Percentiles rank a stretch among this genome's conserved stretches.
These are phyloP conservation scores for Annulohypoxylon moriforme DNA, from an alignment of 495 filamentous ascomycete genomes.

Conservation along the genomic window DNA sequence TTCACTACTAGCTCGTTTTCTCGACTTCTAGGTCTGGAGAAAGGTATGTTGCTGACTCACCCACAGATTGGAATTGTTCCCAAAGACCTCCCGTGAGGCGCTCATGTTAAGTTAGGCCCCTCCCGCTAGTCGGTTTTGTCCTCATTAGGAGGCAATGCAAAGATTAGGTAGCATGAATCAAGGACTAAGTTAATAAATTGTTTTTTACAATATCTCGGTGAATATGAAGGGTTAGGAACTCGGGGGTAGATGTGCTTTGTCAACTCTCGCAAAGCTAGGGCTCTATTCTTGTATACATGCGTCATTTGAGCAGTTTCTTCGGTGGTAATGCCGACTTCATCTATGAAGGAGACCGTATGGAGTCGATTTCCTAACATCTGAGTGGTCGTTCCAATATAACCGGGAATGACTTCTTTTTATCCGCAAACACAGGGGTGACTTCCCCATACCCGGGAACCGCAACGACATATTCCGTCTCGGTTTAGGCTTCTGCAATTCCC, in stretches of 20 bases:
- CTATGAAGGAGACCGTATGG: not conserved
- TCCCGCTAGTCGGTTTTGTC: slow-evolving; percentile 15
- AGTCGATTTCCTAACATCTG: not conserved
- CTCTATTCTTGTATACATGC: slow-evolving; percentile 30
- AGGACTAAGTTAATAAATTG: slow-evolving; percentile 6
- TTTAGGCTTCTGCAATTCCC: slow-evolving; percentile 24
- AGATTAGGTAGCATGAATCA: slow-evolving; percentile 44
- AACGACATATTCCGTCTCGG: slow-evolving; percentile 42
- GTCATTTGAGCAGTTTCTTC: slow-evolving; percentile 20
- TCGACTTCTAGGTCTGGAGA: slow-evolving; percentile 22
- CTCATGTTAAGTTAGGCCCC: slow-evolving; percentile 42
- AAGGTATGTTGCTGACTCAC: slow-evolving; percentile 43
- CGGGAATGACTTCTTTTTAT: slow-evolving; percentile 43
- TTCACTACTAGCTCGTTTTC: slow-evolving; percentile 9
- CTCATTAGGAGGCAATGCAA: slow-evolving; percentile 40
- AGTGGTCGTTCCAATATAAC: slow-evolving; percentile 39
- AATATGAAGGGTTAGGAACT: not conserved
- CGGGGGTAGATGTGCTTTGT: not conserved
- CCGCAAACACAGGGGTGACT: slow-evolving; percentile 33
- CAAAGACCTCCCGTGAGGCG: slow-evolving; percentile 12
- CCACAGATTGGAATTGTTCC: slow-evolving; percentile 44
- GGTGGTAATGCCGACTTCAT: slow-evolving; percentile 28
- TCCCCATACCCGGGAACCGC: slow-evolving; percentile 34
- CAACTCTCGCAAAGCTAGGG: not conserved
- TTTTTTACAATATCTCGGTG: not conserved